phyloP scores from a whole-genome alignment of 352 stramenopile genomes.

The Phytopythium vexans region DNA sequence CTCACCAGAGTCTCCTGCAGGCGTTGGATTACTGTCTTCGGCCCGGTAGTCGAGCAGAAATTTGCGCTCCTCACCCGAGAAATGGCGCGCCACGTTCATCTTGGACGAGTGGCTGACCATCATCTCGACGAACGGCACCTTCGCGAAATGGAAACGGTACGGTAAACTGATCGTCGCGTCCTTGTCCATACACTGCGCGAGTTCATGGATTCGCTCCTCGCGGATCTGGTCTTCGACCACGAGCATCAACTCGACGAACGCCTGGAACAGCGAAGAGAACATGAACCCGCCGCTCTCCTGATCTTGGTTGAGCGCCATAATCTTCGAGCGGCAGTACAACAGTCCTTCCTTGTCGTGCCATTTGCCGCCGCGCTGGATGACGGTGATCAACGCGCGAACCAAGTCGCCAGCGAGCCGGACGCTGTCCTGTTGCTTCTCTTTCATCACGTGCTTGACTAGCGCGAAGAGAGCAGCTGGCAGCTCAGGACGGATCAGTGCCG shows the following conservation, averaged over 20 bases:
- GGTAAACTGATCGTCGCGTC: constrained; percentile 62
- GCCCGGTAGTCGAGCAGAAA: constrained; percentile 66
- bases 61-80: constrained; percentile 73
- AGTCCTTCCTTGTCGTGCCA: constrained; percentile 75
- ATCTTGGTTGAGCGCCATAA: constrained; percentile 80
- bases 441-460: constrained; percentile 67
- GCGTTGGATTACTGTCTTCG: constrained; percentile 29
- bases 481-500: constrained; percentile 45
- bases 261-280: constrained; percentile 70
- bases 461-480: constrained; percentile 65
- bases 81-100: constrained; percentile 66
- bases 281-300: constrained; percentile 69
- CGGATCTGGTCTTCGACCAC: constrained; percentile 77
- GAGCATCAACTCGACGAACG: constrained; percentile 81
- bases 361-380: constrained; percentile 54
- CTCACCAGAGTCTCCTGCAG: constrained; percentile 8
- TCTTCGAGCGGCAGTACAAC: constrained; percentile 83
- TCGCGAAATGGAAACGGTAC: constrained; percentile 73
- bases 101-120: constrained; percentile 80
- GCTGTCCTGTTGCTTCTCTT: constrained; percentile 53
- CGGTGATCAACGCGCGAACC: constrained; percentile 57
- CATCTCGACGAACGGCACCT: constrained; percentile 66
- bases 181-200: constrained; percentile 48
- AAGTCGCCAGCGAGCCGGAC: constrained; percentile 54
- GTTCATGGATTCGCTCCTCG: constrained; percentile 36